Base-by-base conservation (phyloP, 169 alveolate genomes). In the Cryptosporidium bovis region DNA sequence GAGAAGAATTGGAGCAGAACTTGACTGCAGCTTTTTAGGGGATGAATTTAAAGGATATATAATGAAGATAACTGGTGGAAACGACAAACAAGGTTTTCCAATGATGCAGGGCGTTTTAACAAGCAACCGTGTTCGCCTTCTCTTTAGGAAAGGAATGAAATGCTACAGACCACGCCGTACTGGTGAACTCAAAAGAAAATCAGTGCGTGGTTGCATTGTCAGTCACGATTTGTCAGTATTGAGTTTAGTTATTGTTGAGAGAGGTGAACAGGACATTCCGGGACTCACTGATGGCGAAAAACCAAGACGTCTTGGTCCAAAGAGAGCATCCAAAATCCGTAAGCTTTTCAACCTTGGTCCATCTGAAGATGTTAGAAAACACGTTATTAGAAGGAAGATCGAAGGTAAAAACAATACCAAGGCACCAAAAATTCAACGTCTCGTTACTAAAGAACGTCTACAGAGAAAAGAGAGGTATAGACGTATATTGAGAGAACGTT, bases 71-170 rank as follows among this genome's bases (percentile, higher is more conserved):
- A 93, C 96, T 6, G 99, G 99, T 82, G 99, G 99, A 65, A 98
- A 98, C 93, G 99, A 99, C 94, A 99, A 99, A 93, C 99, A 98
- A 94, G 99, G 99, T 46, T 99, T 99, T 95, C 99, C 99, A 66
- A 99, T 99, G 99, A 96, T 97, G 97, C 99, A 97, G 94, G 99
- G 99, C 60, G 99, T 99, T 84, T 91, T 99, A 29, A 83, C 91
- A 58, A 95, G 92, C 82, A 92, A 90, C 36, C 93, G 97, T 91
- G 97, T 93, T 55, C 91, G 96, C 89, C 91, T 95, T 36, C 83
- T 95, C 48, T 90, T 95, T 66, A 92, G 92, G 71, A 93, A 92
- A 67, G 96, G 98, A 48, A 95, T 95, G 97, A 95, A 95, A 83
- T 95, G 99, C 95, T 98, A 95, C 96, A 96, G 99, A 51, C 99